phyloP scores from a whole-genome alignment of 1,284 basidiomycete species.

The Microbotryum violaceum region DNA sequence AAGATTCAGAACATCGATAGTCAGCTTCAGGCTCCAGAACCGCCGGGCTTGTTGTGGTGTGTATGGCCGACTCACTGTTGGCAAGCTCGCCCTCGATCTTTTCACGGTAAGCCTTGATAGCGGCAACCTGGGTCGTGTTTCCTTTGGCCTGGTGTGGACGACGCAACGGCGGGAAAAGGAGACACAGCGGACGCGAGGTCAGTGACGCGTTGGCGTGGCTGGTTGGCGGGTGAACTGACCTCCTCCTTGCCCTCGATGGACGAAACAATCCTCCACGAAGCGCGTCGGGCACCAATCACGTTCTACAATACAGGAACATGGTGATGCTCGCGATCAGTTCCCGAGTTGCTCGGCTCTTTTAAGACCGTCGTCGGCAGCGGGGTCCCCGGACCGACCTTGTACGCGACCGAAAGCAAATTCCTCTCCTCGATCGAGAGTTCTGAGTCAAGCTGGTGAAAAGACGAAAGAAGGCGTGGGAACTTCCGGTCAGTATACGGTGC shows the following conservation, averaged over 20 bases:
- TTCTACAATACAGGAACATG: not conserved
- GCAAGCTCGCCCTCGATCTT: conserved; percentile 38
- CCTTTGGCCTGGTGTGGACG: conserved; percentile 32
- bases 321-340: not conserved
- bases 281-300: conserved; percentile 46
- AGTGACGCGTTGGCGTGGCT: not conserved
- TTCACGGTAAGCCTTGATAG: conserved; percentile 40
- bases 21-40: conserved; percentile 3
- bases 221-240: conserved; percentile 18
- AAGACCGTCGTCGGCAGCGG: not conserved
- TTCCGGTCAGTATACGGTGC: not conserved
- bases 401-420: conserved; percentile 48
- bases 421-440: conserved; percentile 48
- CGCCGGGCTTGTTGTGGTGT: not conserved
- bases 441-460: conserved; percentile 31
- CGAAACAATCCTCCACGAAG: conserved; percentile 48
- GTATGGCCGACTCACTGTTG: conserved; percentile 20
- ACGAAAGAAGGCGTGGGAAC: not conserved
- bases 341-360: not conserved
- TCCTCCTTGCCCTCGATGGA: conserved; percentile 49
- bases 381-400: conserved; percentile 41
- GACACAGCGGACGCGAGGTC: not conserved
- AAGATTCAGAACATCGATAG: not conserved
- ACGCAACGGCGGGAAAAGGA: not conserved
- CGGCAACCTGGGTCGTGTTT: conserved; percentile 35